phyloP scores from a whole-genome alignment of 352 stramenopile species.

The Blastocystis sp. region DNA sequence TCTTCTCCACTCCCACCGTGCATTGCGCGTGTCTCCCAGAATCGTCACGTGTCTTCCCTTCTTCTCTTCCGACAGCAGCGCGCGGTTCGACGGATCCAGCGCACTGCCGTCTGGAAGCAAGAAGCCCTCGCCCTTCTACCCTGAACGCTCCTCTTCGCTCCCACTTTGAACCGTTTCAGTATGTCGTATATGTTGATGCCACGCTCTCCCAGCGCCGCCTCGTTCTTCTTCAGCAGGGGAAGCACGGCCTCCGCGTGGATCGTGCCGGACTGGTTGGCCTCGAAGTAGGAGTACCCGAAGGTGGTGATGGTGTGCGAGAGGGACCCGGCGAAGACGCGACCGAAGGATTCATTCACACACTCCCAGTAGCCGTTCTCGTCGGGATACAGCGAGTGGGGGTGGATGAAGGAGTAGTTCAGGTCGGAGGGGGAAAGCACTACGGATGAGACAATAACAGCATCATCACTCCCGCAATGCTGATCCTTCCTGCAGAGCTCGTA shows the following conservation, averaged over 20 bases:
- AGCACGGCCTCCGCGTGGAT: slow-evolving; percentile 4
- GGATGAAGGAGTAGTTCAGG: neutral
- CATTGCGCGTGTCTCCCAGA: slow-evolving; percentile 12
- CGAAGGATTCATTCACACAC: slow-evolving; percentile 40
- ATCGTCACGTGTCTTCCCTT: slow-evolving; percentile 11
- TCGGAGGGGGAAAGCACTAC: neutral
- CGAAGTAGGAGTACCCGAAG: slow-evolving; percentile 43
- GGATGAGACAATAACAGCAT: neutral
- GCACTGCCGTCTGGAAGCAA: slow-evolving; percentile 6
- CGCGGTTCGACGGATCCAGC: slow-evolving; percentile 12
- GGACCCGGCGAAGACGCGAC: neutral
- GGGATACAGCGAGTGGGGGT: slow-evolving; percentile 1
- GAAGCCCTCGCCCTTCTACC: slow-evolving; percentile 12
- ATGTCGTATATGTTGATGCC: slow-evolving; percentile 31
- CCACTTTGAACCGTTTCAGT: slow-evolving; percentile 44
- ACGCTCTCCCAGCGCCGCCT: neutral
- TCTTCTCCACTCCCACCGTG: neutral
- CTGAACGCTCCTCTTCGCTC: neutral
- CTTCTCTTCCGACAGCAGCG: slow-evolving; percentile 2
- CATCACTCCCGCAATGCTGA: slow-evolving; percentile 18
- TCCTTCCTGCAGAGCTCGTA: slow-evolving; percentile 10
- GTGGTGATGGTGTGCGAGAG: slow-evolving; percentile 40
- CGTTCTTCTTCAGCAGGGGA: slow-evolving; percentile 28
- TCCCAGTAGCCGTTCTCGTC: slow-evolving; percentile 15
- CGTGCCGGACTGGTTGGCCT: slow-evolving; percentile 30